Percentiles rank a stretch among this genome's conserved stretches.
phyloP scores from a whole-genome alignment of 176 grass and related monocot species.

The Oryza nivara region DNA sequence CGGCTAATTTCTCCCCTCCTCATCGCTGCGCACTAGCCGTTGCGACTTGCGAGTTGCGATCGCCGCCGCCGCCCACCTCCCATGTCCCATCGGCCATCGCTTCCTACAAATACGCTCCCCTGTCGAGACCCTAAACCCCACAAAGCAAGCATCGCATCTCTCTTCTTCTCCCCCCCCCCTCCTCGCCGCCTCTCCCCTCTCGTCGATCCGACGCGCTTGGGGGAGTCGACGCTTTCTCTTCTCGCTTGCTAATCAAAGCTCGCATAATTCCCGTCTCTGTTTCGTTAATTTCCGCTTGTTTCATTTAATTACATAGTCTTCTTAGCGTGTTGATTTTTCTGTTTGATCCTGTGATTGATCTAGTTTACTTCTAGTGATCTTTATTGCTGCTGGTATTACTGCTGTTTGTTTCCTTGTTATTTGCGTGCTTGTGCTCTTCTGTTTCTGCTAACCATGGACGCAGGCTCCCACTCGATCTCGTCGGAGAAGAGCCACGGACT shows the following conservation, averaged over 20 bases:
- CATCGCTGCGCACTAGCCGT: constrained; percentile 37
- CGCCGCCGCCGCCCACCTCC: background rate
- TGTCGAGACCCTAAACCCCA: constrained; percentile 23
- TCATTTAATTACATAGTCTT: background rate
- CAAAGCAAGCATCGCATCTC: constrained; percentile 18
- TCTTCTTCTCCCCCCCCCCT: background rate
- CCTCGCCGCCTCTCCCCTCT: constrained; percentile 24
- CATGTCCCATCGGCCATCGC: background rate
- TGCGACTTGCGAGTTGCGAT: background rate
- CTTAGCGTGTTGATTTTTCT: background rate
- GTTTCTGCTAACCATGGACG: constrained; percentile 58
- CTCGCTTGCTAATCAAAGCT: constrained; percentile 19
- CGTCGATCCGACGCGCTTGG: constrained; percentile 26
- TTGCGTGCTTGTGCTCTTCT: background rate
- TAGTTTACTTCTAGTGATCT: background rate
- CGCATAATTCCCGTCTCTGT: background rate
- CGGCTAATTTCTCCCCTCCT: constrained; percentile 27
- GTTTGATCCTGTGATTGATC: background rate
- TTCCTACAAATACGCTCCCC: constrained; percentile 37
- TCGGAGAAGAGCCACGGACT: constrained; percentile 48
- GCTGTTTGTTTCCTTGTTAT: constrained; percentile 3
- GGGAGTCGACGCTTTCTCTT: constrained; percentile 13
- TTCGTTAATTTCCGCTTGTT: background rate
- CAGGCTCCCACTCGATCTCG: constrained; percentile 54
- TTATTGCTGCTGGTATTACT: constrained; percentile 7